Evolutionary conservation across 768 basidiomycete genomes (phyloP), one percentile per base, ranked within the genome.

Genomic region (Aureoboletus auriporus): DNA sequence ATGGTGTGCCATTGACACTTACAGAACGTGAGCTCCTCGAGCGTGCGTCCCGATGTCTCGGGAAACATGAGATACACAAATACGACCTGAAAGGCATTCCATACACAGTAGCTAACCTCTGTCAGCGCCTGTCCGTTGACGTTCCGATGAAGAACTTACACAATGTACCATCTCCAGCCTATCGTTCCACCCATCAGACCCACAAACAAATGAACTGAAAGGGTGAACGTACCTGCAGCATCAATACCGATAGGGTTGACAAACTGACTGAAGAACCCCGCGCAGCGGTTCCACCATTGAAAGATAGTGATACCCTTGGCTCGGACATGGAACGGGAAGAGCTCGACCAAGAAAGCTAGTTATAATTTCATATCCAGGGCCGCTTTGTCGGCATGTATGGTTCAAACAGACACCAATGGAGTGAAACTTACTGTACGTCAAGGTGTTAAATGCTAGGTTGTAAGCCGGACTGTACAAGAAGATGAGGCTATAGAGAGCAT

Each of bases 241-340:
- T 55, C 46, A 0, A 60, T 50, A 1, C 56, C 59, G 20, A 60
- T 58, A 4, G 59, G 59, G 39, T 55, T 26, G 2, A 58, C 44
- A 9, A 60, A 31, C 6, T 52, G 46, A 6, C 9, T 39, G 28
- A 61, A 5, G 39, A 61, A 61, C 14, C n/a, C 42, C 6, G 28
- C 55, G 2, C 72, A 63, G 12, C 81, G 76, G 38, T 74, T 69
- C 61, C 75, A 79, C 71, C 73, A 79, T 53, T 84, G 80, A 69
- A 80, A 83, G 13, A 84, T 58, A 5, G 81, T 67, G 46, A 84
- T 74, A 34, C 83, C 83, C 61, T 75, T 78, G 1, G 82, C 75
- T 50, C 83, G 79, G 26, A 74, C 74, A 51, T 80, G 76, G 67
- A 71, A 84, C 0, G 83, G 82, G 71, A 84, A 84, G 29, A 85